Evolutionary conservation across 306 rosid species (phyloP).

Genomic region (Sicyos baderoa): DNA sequence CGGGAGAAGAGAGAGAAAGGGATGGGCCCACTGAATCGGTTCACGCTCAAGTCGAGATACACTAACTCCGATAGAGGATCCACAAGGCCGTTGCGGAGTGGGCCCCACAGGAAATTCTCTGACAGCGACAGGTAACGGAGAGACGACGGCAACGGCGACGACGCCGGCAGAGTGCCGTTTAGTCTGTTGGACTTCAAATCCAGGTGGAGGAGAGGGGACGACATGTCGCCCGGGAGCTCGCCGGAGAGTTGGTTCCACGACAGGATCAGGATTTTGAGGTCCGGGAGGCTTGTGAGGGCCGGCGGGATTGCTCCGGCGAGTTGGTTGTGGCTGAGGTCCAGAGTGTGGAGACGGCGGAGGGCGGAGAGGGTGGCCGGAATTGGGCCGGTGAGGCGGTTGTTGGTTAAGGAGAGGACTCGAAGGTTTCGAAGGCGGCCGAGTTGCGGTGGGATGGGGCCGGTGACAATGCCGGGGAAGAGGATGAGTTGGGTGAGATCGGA

Average conservation of each 20-base stretch:
- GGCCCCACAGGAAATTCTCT: constrained; percentile 46
- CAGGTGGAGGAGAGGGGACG: constrained; percentile 49
- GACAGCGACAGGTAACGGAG: constrained; percentile 65
- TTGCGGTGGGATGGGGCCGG: constrained; percentile 52
- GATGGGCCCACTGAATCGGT: constrained; percentile 47
- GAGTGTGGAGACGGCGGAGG: constrained; percentile 54
- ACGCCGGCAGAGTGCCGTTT: constrained; percentile 35
- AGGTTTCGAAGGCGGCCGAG: constrained; percentile 41
- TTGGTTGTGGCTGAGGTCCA: constrained; percentile 62
- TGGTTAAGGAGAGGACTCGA: constrained; percentile 56
- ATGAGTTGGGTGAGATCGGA: constrained; percentile 61
- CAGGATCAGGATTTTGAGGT: constrained; percentile 46
- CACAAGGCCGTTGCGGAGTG: constrained; percentile 46
- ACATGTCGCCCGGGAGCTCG: constrained; percentile 24
- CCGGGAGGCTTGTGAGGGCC: constrained; percentile 32
- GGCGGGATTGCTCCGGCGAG: constrained; percentile 53
- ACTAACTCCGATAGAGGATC: constrained; percentile 38
- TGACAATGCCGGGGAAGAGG: constrained; percentile 67
- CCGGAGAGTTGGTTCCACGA: constrained; percentile 44
- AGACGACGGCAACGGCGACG: constrained; percentile 32
- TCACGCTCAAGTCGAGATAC: constrained; percentile 58
- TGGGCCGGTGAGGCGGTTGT: constrained; percentile 59
- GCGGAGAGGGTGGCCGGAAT: constrained; percentile 43
- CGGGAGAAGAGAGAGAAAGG: constrained; percentile 40
- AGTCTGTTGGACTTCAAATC: constrained; percentile 44